Percentiles rank a stretch among this genome's conserved stretches.
Evolutionary conservation across 1,284 basidiomycete genomes (phyloP).

Genomic region (Apiotrichum mycotoxinovorans): DNA sequence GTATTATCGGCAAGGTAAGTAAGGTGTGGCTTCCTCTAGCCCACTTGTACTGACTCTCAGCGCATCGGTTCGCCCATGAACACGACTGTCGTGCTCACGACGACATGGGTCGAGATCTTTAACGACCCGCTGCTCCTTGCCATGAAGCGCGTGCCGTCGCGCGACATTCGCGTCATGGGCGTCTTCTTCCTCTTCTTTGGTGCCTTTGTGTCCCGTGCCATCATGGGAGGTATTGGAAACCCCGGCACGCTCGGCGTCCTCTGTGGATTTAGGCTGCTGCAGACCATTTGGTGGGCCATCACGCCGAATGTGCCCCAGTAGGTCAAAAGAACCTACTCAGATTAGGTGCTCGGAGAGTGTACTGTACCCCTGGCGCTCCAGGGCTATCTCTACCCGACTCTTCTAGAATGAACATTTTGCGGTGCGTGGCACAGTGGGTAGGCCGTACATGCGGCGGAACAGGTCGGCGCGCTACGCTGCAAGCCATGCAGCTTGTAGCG

Average conservation of each 20-base stretch:
- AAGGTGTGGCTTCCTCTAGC: slow-evolving; percentile 1
- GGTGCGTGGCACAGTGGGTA: too few species aligned
- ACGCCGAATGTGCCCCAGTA: not conserved
- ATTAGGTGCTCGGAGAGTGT: too few species aligned
- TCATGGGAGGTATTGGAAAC: slow-evolving; percentile 56
- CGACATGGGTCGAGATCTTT: slow-evolving; percentile 80
- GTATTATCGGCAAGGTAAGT: slow-evolving; percentile 67
- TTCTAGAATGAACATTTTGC: too few species aligned
- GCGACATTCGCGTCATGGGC: slow-evolving; percentile 70
- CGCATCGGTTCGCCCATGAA: slow-evolving; percentile 69
- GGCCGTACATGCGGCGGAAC: too few species aligned
- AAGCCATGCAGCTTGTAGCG: too few species aligned
- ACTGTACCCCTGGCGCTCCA: too few species aligned
- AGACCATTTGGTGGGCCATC: slow-evolving; percentile 61
- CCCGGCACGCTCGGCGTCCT: slow-evolving; percentile 55
- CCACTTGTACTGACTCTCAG: slow-evolving; percentile 19
- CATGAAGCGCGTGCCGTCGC: slow-evolving; percentile 54
- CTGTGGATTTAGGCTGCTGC: slow-evolving; percentile 62
- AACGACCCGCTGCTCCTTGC: slow-evolving; percentile 69
- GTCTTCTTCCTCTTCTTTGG: slow-evolving; percentile 67
- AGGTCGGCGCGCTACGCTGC: too few species aligned
- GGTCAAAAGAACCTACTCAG: too few species aligned
- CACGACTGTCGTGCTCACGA: slow-evolving; percentile 58
- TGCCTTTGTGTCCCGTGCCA: slow-evolving; percentile 65
- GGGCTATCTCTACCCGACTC: too few species aligned